phyloP scores from a whole-genome alignment of 176 grass and related monocot genomes.

The Secale cereale region DNA sequence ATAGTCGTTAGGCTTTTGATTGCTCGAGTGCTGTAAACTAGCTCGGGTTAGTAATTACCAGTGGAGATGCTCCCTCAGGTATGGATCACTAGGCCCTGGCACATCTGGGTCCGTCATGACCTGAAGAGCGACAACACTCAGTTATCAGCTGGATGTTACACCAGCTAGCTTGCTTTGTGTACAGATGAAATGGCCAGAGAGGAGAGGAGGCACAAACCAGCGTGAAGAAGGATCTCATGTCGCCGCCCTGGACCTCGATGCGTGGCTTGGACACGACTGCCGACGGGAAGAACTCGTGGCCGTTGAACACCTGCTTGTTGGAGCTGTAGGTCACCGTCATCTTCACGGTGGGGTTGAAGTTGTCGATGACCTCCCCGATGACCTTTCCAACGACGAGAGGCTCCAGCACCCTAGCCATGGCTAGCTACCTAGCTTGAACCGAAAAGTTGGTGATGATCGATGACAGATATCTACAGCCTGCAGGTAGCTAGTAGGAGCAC shows the following conservation, averaged over 20 bases:
- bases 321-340: constrained; percentile 73
- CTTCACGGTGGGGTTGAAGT: constrained; percentile 72
- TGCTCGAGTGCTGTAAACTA: neutral
- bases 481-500: neutral
- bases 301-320: constrained; percentile 88
- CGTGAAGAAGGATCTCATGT: constrained; percentile 89
- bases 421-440: constrained; percentile 18
- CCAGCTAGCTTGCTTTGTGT: neutral
- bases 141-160: neutral
- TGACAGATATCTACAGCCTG: neutral
- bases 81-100: constrained; percentile 93
- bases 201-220: constrained; percentile 46
- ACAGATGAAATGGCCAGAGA: neutral
- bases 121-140: constrained; percentile 34
- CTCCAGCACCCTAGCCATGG: constrained; percentile 72
- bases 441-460: neutral
- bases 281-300: constrained; percentile 88
- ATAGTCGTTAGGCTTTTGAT: neutral
- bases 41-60: constrained; percentile 42
- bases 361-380: constrained; percentile 93
- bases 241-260: constrained; percentile 78
- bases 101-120: constrained; percentile 95
- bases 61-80: constrained; percentile 85
- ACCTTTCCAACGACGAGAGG: constrained; percentile 82
- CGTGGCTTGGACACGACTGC: constrained; percentile 58